A percentile compares a stretch with the other conserved stretches of the same genome.
phyloP scores from a whole-genome alignment of 1,139 yeast genomes.

The Candida sp. region DNA sequence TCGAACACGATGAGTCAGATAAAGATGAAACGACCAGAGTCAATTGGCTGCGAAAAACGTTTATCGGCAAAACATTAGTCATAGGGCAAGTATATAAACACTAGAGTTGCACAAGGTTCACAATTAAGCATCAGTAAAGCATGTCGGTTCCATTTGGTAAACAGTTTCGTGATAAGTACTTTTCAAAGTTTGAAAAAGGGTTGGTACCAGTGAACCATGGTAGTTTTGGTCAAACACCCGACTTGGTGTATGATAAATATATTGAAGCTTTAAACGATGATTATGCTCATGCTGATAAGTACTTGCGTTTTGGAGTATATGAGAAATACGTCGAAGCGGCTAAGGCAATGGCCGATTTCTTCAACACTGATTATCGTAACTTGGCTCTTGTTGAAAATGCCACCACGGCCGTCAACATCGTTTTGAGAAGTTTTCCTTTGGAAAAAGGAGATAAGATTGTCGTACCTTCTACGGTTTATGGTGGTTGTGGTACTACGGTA shows the following conservation, averaged over 20 bases:
- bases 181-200: conserved; percentile 31
- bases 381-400: conserved; percentile 57
- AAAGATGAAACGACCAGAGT: too few relatives aligned
- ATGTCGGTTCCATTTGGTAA: conserved; percentile 44
- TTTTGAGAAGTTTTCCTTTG: conserved; percentile 54
- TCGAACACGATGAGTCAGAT: not conserved
- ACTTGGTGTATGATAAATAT: conserved; percentile 28
- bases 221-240: conserved; percentile 50
- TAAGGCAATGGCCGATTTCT: conserved; percentile 29
- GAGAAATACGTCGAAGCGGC: conserved; percentile 26
- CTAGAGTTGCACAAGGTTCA: not conserved
- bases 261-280: conserved; percentile 21
- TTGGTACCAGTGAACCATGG: conserved; percentile 52
- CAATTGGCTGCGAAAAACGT: not conserved
- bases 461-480: conserved; percentile 52
- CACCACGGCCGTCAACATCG: conserved; percentile 57
- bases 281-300: conserved; percentile 40
- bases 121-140: too few relatives aligned
- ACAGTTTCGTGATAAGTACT: conserved; percentile 44
- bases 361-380: conserved; percentile 42
- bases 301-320: conserved; percentile 18
- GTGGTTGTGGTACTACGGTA: conserved; percentile 54
- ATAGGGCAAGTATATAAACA: not conserved
- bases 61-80: not conserved
- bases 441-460: conserved; percentile 53